Evolutionary conservation across 441 rosid genomes (phyloP).

Genomic region (Jatropha podagrica): DNA sequence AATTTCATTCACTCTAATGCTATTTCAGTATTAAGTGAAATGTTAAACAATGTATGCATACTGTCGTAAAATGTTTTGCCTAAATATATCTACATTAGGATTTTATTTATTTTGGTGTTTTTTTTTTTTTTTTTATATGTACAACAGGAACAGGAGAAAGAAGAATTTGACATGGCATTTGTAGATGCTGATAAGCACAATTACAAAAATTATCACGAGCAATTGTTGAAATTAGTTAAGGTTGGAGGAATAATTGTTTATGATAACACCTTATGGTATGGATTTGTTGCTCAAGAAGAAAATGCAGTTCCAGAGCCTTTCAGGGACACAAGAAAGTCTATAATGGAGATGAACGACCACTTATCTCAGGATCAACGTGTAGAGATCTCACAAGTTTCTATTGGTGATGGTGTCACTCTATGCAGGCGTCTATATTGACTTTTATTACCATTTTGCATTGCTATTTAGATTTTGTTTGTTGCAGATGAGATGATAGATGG

Average conservation of each 20-base stretch:
- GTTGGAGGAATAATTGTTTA: constrained; percentile 52
- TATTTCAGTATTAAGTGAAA: constrained; percentile 10
- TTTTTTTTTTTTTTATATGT: too few species aligned
- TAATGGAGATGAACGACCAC: constrained; percentile 34
- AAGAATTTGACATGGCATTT: constrained; percentile 47
- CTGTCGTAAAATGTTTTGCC: background rate
- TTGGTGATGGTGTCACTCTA: constrained; percentile 58
- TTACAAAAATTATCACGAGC: constrained; percentile 34
- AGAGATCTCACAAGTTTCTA: constrained; percentile 47
- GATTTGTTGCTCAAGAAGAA: constrained; percentile 32
- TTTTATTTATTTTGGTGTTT: background rate
- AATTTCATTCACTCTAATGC: constrained; percentile 36
- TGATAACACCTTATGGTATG: constrained; percentile 55
- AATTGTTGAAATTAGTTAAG: constrained; percentile 42
- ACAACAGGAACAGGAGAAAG: constrained; percentile 14
- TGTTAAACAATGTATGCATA: constrained; percentile 18
- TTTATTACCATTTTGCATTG: background rate
- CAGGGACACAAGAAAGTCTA: constrained; percentile 16
- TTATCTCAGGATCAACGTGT: constrained; percentile 45
- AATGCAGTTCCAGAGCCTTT: constrained; percentile 27
- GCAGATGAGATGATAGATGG: too few species aligned
- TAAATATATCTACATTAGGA: too few species aligned
- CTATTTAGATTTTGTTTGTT: too few species aligned
- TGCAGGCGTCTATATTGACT: constrained; percentile 37
- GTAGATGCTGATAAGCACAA: constrained; percentile 53